These are phyloP conservation scores for Solanum ossicruentum DNA, from an alignment of 257 asterid genomes.

Conservation along the genomic window DNA sequence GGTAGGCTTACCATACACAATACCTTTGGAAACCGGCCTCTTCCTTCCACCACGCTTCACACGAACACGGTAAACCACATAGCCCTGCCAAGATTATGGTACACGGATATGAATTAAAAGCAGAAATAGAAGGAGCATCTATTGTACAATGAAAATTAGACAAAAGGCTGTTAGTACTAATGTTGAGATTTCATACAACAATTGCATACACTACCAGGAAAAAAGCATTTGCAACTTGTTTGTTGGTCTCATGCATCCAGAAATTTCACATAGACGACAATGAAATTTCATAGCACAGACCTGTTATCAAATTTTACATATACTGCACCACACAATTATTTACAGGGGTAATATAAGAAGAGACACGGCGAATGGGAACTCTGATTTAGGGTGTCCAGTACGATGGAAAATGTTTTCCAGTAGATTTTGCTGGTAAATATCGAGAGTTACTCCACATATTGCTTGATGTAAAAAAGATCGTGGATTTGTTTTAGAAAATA, in stretches of 20 bases:
- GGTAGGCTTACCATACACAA: background rate
- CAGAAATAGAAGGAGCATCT: background rate
- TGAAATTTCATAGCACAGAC: background rate
- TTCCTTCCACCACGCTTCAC: slow-evolving; percentile 1
- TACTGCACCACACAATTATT: background rate
- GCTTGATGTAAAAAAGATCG: too few relatives aligned
- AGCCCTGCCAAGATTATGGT: background rate
- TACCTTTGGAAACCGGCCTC: background rate
- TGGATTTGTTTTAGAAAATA: background rate
- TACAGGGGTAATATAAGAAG: background rate
- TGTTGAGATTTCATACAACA: background rate
- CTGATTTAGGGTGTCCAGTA: background rate
- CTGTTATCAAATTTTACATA: background rate
- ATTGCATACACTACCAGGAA: background rate
- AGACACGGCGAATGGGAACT: background rate
- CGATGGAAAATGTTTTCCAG: background rate
- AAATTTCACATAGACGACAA: background rate
- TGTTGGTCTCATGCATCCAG: background rate
- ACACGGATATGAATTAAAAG: background rate
- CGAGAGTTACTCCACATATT: too few relatives aligned
- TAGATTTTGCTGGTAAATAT: too few relatives aligned
- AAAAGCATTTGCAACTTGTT: background rate
- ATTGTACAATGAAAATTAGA: background rate
- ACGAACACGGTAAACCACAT: background rate
- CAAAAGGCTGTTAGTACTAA: background rate